These are phyloP conservation scores for Malassezia pachydermatis DNA, from an alignment of 1,284 basidiomycete species.

Conservation along the genomic window DNA sequence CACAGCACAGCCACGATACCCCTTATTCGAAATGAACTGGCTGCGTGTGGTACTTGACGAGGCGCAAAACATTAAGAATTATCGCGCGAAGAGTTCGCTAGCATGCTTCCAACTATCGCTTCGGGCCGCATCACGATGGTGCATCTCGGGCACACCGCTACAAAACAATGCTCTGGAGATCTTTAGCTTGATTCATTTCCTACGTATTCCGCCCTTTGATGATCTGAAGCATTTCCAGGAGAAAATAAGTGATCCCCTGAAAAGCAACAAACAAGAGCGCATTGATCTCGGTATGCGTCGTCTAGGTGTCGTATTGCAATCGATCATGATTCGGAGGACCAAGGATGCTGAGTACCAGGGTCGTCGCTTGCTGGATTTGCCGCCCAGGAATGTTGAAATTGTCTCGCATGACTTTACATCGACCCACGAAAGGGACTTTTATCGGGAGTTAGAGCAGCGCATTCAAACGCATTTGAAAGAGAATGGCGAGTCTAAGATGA, in stretches of 20 bases:
- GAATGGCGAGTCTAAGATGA: conserved; percentile 54
- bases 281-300: conserved; percentile 43
- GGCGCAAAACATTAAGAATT: conserved; percentile 94
- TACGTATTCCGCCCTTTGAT: conserved; percentile 71
- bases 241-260: conserved; percentile 67
- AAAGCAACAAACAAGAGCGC: conserved; percentile 24
- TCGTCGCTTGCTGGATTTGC: conserved; percentile 72
- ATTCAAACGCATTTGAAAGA: conserved; percentile 60
- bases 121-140: conserved; percentile 39
- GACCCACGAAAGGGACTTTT: conserved; percentile 67
- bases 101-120: conserved; percentile 64
- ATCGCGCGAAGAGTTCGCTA: conserved; percentile 64
- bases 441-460: conserved; percentile 63
- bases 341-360: conserved; percentile 66
- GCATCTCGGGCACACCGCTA: conserved; percentile 50
- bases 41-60: conserved; percentile 83
- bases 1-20: conserved; percentile 42
- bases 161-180: conserved; percentile 84
- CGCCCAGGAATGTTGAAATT: conserved; percentile 62
- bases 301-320: conserved; percentile 64
- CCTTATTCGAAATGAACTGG: conserved; percentile 72
- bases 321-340: conserved; percentile 78
- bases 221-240: conserved; percentile 68
- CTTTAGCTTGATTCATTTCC: conserved; percentile 77
- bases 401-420: conserved; percentile 53